Base-by-base conservation (phyloP, 2,329 filamentous ascomycete species). In the Cercospora brassicicola region DNA sequence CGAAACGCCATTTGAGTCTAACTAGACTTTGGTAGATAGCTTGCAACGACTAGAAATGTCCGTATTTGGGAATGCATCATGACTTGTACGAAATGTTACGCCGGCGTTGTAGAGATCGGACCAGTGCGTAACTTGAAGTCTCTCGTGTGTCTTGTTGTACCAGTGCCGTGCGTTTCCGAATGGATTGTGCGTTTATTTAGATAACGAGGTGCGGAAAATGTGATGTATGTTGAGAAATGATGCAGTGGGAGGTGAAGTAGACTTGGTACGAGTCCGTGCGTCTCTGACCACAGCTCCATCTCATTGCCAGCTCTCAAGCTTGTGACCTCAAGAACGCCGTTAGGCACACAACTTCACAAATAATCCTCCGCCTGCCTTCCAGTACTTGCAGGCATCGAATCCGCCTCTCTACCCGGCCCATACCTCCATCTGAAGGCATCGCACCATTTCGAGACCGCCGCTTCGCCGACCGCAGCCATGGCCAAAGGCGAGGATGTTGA, bases 1-100 rank as follows among this genome's bases (percentile, higher is more conserved):
- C 72, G 90, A 95, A 84, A 95, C 82, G 7, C 79, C 79, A 1
- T 81, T 82, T 60, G 81, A 82, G 68, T 57, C 56, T 10, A 68
- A 65, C 31, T 65, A 51, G 45, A 26, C 45, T 13, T 51, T 23
- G 45, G 18, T 23, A 51, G 45, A 23, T 26, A 23, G 45, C 45
- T 51, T 51, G 45, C 45, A 51, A 51, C 18, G 20, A 23, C 20
- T 51, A 51, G 45, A 23, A 23, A 51, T 13, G 20, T 26, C 10
- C 20, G 45, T 51, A 51, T 23, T 11, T 15, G 13, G 45, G 3
- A 51, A 51, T 51, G 10, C 45, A 51, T 51, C 20, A 51, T 23
- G 45, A 51, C 45, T 51, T 51, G 45, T 23, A 51, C 45, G 45
- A 51, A 15, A 26, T 51, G 4, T 51, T 51, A 23, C 10, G 18